phyloP scores from a whole-genome alignment of 495 filamentous ascomycete genomes.

The Cercophora samala region DNA sequence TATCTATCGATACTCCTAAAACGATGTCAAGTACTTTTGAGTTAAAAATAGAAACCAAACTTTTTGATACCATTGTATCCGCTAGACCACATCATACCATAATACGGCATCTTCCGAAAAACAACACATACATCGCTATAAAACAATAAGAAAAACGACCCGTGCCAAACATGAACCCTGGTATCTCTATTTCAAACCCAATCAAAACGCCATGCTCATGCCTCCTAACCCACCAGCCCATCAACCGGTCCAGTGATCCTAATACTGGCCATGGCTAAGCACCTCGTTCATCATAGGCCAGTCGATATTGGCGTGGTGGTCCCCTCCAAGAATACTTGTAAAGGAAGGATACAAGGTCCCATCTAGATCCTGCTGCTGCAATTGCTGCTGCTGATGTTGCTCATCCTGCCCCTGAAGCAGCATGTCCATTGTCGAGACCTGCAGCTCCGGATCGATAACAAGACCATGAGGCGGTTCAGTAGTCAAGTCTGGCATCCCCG shows the following conservation, averaged over 20 bases:
- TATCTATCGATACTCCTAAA: neutral
- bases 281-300: neutral
- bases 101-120: neutral
- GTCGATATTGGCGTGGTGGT: neutral
- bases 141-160: neutral
- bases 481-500: neutral
- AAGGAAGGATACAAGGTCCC: neutral
- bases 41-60: neutral
- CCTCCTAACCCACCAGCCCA: neutral
- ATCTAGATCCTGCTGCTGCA: neutral
- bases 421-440: neutral
- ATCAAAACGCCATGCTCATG: neutral
- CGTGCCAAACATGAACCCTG: neutral
- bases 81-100: neutral
- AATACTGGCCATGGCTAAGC: neutral
- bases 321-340: neutral
- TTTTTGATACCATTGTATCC: neutral
- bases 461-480: neutral
- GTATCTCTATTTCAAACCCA: neutral
- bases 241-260: neutral
- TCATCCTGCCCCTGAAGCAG: neutral
- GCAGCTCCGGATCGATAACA: constrained; percentile 23
- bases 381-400: neutral
- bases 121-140: neutral
- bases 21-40: neutral